Percentiles rank a stretch among this genome's conserved stretches.
These are phyloP conservation scores for Beauveria sp. DNA, from an alignment of 2,329 filamentous ascomycete genomes.

Conservation along the genomic window DNA sequence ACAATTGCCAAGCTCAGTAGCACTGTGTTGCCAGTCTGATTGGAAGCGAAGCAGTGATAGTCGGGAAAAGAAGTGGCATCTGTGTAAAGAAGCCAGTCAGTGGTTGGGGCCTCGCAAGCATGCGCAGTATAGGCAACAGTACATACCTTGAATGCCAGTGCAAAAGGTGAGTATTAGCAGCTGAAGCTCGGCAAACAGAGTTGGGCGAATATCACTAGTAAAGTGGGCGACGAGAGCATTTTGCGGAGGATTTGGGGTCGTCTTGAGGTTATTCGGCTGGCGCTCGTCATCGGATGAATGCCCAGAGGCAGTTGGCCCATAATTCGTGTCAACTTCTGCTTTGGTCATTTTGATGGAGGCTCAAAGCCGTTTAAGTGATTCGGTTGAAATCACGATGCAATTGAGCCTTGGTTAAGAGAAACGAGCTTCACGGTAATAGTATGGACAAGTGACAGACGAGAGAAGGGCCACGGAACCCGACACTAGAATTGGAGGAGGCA, in stretches of 20 bases:
- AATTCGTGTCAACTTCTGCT: not conserved
- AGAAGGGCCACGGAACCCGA: not conserved
- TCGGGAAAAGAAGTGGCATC: conserved; percentile 54
- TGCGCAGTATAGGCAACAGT: too few species aligned
- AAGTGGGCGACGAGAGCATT: conserved; percentile 14
- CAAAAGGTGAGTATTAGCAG: conserved; percentile 41
- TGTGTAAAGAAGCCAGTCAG: conserved; percentile 13
- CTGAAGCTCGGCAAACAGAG: conserved; percentile 36
- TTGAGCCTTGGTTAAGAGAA: not conserved
- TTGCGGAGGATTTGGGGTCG: not conserved
- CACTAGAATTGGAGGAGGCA: not conserved
- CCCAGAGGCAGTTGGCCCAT: not conserved
- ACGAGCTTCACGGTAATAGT: not conserved
- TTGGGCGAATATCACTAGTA: conserved; percentile 27
- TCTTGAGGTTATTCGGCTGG: not conserved
- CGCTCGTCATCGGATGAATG: conserved; percentile 7
- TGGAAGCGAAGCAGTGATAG: conserved; percentile 55
- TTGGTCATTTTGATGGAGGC: not conserved
- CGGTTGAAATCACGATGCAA: not conserved
- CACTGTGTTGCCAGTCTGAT: conserved; percentile 59
- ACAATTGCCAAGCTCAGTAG: conserved; percentile 47
- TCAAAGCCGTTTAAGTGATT: not conserved
- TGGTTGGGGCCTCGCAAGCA: not conserved
- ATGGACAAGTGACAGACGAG: not conserved
- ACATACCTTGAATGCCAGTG: conserved; percentile 41